phyloP scores from a whole-genome alignment of 2,329 filamentous ascomycete species.

The Sporothrix humicola region DNA sequence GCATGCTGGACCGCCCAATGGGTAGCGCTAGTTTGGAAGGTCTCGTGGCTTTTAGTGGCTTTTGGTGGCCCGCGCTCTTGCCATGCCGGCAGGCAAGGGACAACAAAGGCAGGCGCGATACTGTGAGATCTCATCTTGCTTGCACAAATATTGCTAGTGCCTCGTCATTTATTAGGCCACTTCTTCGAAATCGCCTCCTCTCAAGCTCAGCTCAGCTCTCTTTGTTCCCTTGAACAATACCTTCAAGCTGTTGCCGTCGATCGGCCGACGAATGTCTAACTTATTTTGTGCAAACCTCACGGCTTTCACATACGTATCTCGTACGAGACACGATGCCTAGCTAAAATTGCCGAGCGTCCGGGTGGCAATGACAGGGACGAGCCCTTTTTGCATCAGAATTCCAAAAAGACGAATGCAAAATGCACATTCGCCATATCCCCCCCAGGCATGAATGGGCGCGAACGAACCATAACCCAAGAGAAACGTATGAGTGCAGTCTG shows the following conservation, averaged over 20 bases:
- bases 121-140: too few species aligned
- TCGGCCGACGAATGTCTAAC: conserved; percentile 9
- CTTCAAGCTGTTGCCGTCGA: not conserved
- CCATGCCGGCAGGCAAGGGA: conserved; percentile 10
- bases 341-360: not conserved
- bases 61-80: not conserved
- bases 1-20: not conserved
- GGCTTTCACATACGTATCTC: not conserved
- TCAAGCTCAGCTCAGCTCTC: not conserved
- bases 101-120: too few species aligned
- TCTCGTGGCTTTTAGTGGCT: conserved; percentile 31
- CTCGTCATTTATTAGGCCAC: too few species aligned
- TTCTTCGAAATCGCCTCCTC: not conserved
- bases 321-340: not conserved
- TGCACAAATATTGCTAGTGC: too few species aligned
- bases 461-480: not conserved
- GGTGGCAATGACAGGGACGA: not conserved
- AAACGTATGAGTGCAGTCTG: not conserved
- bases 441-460: not conserved
- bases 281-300: not conserved
- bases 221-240: not conserved
- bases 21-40: conserved; percentile 18
- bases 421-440: not conserved
- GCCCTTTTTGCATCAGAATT: conserved; percentile 18
- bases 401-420: conserved; percentile 21